Percentiles rank a stretch among this genome's conserved stretches.
These are phyloP conservation scores for Olyra latifolia DNA, from an alignment of 176 grass and related monocot genomes.

Conservation along the genomic window DNA sequence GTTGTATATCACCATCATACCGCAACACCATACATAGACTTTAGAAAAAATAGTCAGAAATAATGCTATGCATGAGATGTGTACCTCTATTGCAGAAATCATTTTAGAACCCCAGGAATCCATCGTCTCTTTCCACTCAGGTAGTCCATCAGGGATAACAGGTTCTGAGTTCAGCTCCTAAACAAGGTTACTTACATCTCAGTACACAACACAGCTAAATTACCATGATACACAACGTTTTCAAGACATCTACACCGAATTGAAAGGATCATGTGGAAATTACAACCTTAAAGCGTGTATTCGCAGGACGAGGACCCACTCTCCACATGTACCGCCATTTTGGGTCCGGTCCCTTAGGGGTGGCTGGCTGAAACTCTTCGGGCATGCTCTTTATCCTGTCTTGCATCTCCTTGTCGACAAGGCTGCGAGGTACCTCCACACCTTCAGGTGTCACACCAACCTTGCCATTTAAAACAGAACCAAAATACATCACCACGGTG, in stretches of 20 bases:
- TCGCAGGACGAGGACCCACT: conserved; percentile 71
- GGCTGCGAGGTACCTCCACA: conserved; percentile 82
- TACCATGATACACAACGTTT: neutral
- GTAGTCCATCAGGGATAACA: conserved; percentile 87
- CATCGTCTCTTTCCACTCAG: conserved; percentile 97
- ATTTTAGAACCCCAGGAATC: conserved; percentile 95
- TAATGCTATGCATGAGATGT: neutral
- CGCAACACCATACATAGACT: neutral
- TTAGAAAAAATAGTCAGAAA: neutral
- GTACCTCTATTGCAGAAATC: conserved; percentile 89
- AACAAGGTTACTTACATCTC: conserved; percentile 15
- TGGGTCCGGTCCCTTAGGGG: conserved; percentile 76
- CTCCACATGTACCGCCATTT: conserved; percentile 99
- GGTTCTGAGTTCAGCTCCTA: conserved; percentile 95
- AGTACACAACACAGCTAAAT: neutral
- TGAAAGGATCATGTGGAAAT: conserved; percentile 1
- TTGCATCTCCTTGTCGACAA: conserved; percentile 87
- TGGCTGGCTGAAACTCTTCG: conserved; percentile 69
- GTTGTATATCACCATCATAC: neutral
- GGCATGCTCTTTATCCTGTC: conserved; percentile 76
- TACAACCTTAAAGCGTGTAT: conserved; percentile 73
- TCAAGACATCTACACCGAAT: neutral
- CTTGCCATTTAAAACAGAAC: conserved; percentile 41
- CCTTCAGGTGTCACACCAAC: conserved; percentile 97
- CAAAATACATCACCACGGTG: neutral